phyloP scores from a whole-genome alignment of 1,139 yeast species.

The Pichia terricola region DNA sequence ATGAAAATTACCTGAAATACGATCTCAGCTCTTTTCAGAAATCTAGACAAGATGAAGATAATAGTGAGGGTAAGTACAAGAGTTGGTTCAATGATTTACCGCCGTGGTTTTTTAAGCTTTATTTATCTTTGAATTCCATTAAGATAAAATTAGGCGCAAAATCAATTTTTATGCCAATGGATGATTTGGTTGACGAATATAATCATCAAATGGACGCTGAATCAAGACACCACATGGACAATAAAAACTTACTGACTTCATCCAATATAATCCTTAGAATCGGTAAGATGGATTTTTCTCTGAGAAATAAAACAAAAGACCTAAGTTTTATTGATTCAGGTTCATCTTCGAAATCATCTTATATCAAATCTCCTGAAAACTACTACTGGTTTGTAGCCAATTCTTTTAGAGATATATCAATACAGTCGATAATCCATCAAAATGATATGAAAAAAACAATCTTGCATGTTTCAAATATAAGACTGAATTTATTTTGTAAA shows the following conservation, averaged over 20 bases:
- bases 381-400: slow-evolving; percentile 11
- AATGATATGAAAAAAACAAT: no score
- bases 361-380: slow-evolving; percentile 8
- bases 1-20: background rate
- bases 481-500: slow-evolving; percentile 8
- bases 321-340: slow-evolving; percentile 3
- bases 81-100: slow-evolving; percentile 36
- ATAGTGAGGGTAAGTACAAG: background rate
- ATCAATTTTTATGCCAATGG: slow-evolving; percentile 43
- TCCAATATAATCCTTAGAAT: slow-evolving; percentile 14
- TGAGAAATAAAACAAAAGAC: slow-evolving; percentile 15
- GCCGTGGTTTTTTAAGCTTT: slow-evolving; percentile 34
- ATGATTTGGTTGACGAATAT: slow-evolving; percentile 6
- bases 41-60: background rate
- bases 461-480: slow-evolving; percentile 7
- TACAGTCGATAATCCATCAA: no score
- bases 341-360: slow-evolving; percentile 2
- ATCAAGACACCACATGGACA: background rate
- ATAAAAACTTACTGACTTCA: slow-evolving; percentile 13
- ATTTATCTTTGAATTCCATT: slow-evolving; percentile 28
- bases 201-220: no score
- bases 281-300: slow-evolving; percentile 17
- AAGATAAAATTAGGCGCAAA: slow-evolving; percentile 44
- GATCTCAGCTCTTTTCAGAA: background rate
- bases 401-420: background rate